A percentile compares a stretch with the other conserved stretches of the same genome.
phyloP scores from a whole-genome alignment of 345 rosid genomes.

The Populus ilicifolia region DNA sequence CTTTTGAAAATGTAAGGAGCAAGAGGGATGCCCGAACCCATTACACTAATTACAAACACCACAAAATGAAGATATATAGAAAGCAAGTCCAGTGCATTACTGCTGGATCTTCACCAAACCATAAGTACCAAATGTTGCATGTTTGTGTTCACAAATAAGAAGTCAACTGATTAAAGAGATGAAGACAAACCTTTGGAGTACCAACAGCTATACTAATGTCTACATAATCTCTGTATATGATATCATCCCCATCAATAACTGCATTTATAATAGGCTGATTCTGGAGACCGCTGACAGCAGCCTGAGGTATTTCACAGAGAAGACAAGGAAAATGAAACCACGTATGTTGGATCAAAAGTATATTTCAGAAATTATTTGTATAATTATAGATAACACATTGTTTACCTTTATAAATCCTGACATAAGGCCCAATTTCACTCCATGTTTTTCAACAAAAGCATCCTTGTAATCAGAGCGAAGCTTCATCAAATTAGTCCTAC shows the following conservation, averaged over 20 bases:
- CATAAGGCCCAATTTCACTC: conserved; percentile 96
- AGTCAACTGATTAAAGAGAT: background rate
- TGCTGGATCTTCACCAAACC: background rate
- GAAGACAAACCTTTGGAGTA: conserved; percentile 64
- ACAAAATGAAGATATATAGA: background rate
- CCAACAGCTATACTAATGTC: conserved; percentile 96
- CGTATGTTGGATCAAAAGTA: background rate
- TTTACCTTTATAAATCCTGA: conserved; percentile 90
- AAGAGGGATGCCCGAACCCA: background rate
- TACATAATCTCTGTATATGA: conserved; percentile 87
- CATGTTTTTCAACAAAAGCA: conserved; percentile 92
- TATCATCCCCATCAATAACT: conserved; percentile 97
- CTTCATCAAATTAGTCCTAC: conserved; percentile 97
- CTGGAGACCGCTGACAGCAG: conserved; percentile 95
- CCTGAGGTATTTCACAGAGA: conserved; percentile 38
- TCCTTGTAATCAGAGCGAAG: conserved; percentile 96
- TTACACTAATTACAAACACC: background rate
- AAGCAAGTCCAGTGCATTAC: background rate
- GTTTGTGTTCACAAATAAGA: background rate
- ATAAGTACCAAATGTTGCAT: background rate
- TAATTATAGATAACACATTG: background rate
- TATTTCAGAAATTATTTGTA: background rate
- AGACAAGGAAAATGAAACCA: background rate
- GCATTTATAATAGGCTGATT: conserved; percentile 95
- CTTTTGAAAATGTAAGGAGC: background rate